Base-by-base conservation (phyloP, 1,139 yeast species). In the Pichia cactophila region DNA sequence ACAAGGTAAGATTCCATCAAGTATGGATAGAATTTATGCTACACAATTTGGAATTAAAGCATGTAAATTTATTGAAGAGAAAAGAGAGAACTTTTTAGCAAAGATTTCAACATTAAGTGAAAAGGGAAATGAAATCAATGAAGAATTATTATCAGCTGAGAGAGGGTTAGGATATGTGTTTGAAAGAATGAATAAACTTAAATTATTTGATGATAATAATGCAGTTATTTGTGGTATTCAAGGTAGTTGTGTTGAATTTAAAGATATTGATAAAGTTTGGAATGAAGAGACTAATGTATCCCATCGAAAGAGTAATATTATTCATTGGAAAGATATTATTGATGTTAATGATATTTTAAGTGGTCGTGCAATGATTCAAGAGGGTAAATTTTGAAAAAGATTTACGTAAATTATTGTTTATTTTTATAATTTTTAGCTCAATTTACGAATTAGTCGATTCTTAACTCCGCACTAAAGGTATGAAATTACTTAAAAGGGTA, bases 1-100 rank as follows among this genome's bases (percentile, higher is more conserved):
- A 69, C 92, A 85, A 65, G 94, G 94, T 60, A 81, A 78, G 50
- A 72, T 81, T n/a, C 92, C 94, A 51, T 78, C 87, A 3, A 81
- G 89, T 46, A 81, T 82, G 71, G 94, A 85, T 62, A 73, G 94
- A 67, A 80, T 85, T 10, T 72, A 75, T 61, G 89, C 89, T 4
- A 78, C 81, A 2, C 77, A 86, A 63, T 78, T 82, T 55, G 83
- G 89, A 0, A 77, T 83, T 50, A 80, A 77, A 61, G 83, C 89
- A 28, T 78, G 84, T 51, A 80, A 81, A 55, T 84, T 79, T 65
- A 79, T 85, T 56, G 90, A 84, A 64, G 71, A 72, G 17, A 52
- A 54, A 42, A 60, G 62, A 46, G 47, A 43, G 8, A 48, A 49
- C 10, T 14, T 33, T 17, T 36, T 38, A 31, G 16, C 41, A 26